Evolutionary conservation across 192 early-diverging fungal genomes (phyloP), one percentile per base, ranked within the genome.

Genomic region (Backusella parvicylindrica): DNA sequence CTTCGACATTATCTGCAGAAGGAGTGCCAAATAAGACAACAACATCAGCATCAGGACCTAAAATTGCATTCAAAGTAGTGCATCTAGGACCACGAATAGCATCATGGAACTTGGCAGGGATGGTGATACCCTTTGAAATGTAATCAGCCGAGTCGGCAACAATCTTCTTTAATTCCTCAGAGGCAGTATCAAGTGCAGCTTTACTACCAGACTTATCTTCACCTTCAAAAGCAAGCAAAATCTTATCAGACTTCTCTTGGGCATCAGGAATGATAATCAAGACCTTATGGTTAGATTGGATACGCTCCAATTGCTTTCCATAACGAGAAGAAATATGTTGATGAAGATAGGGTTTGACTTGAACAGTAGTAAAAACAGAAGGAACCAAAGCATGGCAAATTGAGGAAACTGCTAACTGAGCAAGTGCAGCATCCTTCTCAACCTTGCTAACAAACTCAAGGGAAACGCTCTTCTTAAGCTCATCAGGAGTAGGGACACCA

Each of bases 371-470:
- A 74, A 95, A 92, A 78, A 86, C 79, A 63, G 64, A 77, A 11
- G 89, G 88, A 31, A 83, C 79, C 71, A 81, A 78, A 2, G 33
- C 35, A 21, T 74, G 31, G 81, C 86, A 84, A 87, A 85, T 41
- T 83, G 86, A 68, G 82, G 87, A 72, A 92, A 79, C 53, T 89
- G 83, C 28, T 77, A 80, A 3, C 70, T 74, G 30, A 91, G 94
- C 94, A 15, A 90, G 83, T 28, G 92, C 89, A 3, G 87, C 89
- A 32, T 92, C 86, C 18, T 68, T 67, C 9, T 84, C 82, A 2
- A 86, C 79, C 78, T 93, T 94, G 64, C 88, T 92, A 16, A 94
- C 91, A 56, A 97, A 84, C 84, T 97, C 96, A 40, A 94, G 81
- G 23, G 92, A 76, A 23, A 89, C 84, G 13, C 77, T 78, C 2